Conservation (phyloP, 768 basidiomycete genomes). For the Boletus huronensis region DNA sequence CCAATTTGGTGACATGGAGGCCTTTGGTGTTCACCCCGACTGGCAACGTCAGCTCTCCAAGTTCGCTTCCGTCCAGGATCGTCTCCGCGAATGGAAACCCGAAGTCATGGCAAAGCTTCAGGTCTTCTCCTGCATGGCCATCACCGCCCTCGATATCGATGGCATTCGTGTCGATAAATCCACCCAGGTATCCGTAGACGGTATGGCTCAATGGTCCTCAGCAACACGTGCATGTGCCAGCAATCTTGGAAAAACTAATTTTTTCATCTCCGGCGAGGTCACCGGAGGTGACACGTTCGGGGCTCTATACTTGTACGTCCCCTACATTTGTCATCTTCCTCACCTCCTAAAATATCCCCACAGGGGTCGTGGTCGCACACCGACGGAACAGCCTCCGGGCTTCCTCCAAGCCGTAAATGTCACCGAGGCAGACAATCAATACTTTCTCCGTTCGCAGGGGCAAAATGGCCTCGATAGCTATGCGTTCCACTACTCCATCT, state of each 20-base stretch:
- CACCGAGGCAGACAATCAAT: slow-evolving; percentile 58
- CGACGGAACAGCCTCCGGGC: slow-evolving; percentile 61
- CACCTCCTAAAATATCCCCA: background rate
- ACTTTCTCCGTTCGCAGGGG: slow-evolving; percentile 70
- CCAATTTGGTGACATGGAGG: slow-evolving; percentile 96
- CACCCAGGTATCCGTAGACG: slow-evolving; percentile 84
- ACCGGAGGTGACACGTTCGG: slow-evolving; percentile 93
- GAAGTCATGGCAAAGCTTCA: slow-evolving; percentile 74
- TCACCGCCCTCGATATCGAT: slow-evolving; percentile 86
- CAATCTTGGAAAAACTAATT: slow-evolving; percentile 74
- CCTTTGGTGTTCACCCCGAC: slow-evolving; percentile 93
- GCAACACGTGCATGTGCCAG: slow-evolving; percentile 73
- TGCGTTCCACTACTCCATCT: slow-evolving; percentile 94
- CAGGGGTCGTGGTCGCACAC: slow-evolving; percentile 87
- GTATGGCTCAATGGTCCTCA: slow-evolving; percentile 71
- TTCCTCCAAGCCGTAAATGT: slow-evolving; percentile 69
- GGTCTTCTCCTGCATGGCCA: slow-evolving; percentile 79
- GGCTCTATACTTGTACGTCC: slow-evolving; percentile 72
- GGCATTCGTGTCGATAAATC: slow-evolving; percentile 96
- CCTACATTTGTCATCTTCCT: background rate
- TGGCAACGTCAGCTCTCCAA: slow-evolving; percentile 94
- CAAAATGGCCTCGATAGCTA: slow-evolving; percentile 67
- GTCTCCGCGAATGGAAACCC: slow-evolving; percentile 89
- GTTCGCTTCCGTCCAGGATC: slow-evolving; percentile 94
- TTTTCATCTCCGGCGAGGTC: slow-evolving; percentile 90